A percentile compares a stretch with the other conserved stretches of the same genome.
These are phyloP conservation scores for Solanum sejunctum DNA, from an alignment of 257 asterid genomes.

Conservation along the genomic window DNA sequence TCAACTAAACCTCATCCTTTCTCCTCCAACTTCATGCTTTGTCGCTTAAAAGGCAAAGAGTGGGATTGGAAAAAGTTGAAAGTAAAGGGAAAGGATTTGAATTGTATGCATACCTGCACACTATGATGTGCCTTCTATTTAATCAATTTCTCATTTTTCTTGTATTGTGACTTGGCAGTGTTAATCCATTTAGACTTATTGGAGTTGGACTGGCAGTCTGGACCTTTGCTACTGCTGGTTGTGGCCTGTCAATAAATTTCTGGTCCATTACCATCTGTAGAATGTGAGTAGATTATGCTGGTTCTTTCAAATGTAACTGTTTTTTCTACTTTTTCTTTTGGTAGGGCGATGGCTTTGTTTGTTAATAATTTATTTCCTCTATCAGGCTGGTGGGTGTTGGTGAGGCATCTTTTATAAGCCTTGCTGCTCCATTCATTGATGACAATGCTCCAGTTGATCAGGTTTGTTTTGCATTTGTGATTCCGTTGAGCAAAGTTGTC, in stretches of 20 bases:
- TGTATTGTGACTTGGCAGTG: constrained; percentile 37
- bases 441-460: constrained; percentile 88
- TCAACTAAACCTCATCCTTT: background rate
- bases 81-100: background rate
- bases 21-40: background rate
- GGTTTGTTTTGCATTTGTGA: constrained; percentile 24
- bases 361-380: background rate
- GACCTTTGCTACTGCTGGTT: constrained; percentile 67
- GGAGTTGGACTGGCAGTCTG: constrained; percentile 75
- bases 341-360: background rate
- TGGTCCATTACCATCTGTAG: constrained; percentile 56
- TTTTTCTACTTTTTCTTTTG: background rate
- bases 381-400: constrained; percentile 97
- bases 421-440: constrained; percentile 97
- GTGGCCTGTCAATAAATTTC: constrained; percentile 55
- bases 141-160: background rate
- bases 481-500: background rate
- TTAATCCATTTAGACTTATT: constrained; percentile 74
- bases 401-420: constrained; percentile 97
- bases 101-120: background rate
- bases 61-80: background rate
- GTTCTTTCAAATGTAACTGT: background rate
- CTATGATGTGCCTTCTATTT: background rate
- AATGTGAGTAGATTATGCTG: constrained; percentile 38
- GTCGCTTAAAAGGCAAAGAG: background rate